phyloP scores from a whole-genome alignment of 306 rosid genomes.

The Dryas drummondii region DNA sequence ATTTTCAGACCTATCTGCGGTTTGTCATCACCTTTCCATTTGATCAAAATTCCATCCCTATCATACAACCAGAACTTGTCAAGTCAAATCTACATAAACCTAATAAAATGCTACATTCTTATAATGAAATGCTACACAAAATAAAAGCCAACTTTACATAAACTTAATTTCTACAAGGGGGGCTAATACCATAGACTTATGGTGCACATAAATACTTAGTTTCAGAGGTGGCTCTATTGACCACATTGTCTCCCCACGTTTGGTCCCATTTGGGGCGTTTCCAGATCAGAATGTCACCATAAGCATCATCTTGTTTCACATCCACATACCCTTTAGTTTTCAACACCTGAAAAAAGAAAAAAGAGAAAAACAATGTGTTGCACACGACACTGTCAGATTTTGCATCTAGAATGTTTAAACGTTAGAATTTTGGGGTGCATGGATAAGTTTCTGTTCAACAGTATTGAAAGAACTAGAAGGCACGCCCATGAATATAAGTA shows the following conservation, averaged over 20 bases:
- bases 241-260: conserved; percentile 29
- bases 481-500: background rate
- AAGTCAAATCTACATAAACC: no score
- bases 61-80: background rate
- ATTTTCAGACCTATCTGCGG: background rate
- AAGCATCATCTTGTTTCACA: conserved; percentile 58
- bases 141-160: background rate
- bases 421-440: background rate
- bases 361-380: background rate
- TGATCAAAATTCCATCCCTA: background rate
- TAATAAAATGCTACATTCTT: background rate
- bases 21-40: background rate
- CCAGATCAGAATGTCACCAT: conserved; percentile 51
- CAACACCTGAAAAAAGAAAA: conserved; percentile 57
- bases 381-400: conserved; percentile 11
- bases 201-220: background rate
- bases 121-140: background rate
- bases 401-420: background rate
- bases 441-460: background rate
- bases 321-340: conserved; percentile 58
- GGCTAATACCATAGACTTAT: no score
- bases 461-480: background rate
- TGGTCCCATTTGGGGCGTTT: conserved; percentile 53
- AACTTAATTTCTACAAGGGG: no score
- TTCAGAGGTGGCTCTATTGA: conserved; percentile 13